Percentiles rank a stretch among this genome's conserved stretches.
Conservation (phyloP, 129 eudicot species). For the Escallonia herrerae region DNA sequence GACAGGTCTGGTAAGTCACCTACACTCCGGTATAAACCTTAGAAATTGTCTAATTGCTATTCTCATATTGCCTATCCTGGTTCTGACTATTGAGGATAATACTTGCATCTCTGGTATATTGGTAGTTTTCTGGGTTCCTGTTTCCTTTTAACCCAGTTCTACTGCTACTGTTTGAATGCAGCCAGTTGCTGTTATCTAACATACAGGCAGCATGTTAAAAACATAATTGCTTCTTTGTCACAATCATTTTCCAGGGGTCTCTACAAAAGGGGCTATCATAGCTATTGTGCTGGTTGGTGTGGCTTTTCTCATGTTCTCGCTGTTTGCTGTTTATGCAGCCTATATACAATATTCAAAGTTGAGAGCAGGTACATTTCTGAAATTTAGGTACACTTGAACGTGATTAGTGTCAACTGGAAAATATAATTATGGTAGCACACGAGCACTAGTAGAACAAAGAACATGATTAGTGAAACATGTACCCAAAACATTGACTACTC, state of each 20-base stretch:
- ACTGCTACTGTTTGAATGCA: no score
- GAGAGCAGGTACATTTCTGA: constrained; percentile 36
- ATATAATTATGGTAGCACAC: no score
- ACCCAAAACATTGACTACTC: no score
- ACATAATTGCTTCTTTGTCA: no score
- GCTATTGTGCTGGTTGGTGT: constrained; percentile 54
- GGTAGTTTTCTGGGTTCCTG: no score
- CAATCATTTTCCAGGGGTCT: constrained; percentile 30
- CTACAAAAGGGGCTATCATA: constrained; percentile 36
- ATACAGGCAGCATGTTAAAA: no score
- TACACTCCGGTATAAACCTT: neutral
- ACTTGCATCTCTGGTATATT: no score
- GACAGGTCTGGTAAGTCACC: constrained; percentile 32
- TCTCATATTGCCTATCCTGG: constrained; percentile 3
- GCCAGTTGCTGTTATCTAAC: no score
- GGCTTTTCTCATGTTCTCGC: constrained; percentile 51
- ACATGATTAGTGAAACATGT: no score
- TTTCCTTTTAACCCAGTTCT: no score
- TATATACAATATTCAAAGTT: constrained; percentile 32
- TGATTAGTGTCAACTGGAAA: no score
- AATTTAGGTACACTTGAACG: neutral
- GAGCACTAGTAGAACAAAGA: no score
- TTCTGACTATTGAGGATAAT: constrained; percentile 18
- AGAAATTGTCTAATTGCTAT: neutral
- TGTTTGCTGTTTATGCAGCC: constrained; percentile 41